Conservation (phyloP, 2,329 filamentous ascomycete genomes). For the Ophiosphaerella korrae region DNA sequence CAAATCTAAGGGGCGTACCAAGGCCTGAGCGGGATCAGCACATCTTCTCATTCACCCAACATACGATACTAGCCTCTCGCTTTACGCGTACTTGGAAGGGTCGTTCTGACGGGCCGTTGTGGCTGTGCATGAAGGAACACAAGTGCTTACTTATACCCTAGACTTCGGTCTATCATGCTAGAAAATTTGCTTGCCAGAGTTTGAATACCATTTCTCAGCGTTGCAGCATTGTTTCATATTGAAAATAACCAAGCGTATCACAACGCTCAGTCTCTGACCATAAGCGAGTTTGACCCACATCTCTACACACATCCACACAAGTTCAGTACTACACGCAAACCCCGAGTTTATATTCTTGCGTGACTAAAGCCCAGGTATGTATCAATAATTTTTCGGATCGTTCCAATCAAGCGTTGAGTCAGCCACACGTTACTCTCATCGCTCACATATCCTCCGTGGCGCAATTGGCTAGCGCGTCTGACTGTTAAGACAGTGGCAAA, state of each 20-base stretch:
- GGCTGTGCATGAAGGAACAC: neutral
- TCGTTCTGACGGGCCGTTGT: neutral
- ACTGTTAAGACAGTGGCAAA: conserved; percentile 55
- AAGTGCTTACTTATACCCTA: neutral
- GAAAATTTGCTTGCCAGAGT: too few relatives aligned
- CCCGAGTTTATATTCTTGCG: too few relatives aligned
- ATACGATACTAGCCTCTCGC: too few relatives aligned
- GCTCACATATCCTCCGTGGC: conserved; percentile 46
- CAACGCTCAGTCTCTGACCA: too few relatives aligned
- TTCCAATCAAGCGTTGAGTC: conserved; percentile 21
- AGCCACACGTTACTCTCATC: conserved; percentile 13
- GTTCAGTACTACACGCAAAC: neutral
- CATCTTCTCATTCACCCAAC: too few relatives aligned
- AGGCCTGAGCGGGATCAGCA: conserved; percentile 4
- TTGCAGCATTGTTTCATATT: too few relatives aligned
- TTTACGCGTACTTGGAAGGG: neutral
- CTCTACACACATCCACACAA: neutral
- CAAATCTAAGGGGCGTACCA: conserved; percentile 23
- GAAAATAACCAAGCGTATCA: too few relatives aligned
- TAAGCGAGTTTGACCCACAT: conserved; percentile 16
- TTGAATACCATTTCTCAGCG: too few relatives aligned
- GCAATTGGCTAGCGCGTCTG: conserved; percentile 65
- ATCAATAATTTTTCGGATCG: neutral
- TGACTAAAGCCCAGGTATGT: neutral
- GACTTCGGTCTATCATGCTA: too few relatives aligned